These are phyloP conservation scores for Ophiostoma ulmi DNA, from an alignment of 2,329 filamentous ascomycete species.

Conservation along the genomic window DNA sequence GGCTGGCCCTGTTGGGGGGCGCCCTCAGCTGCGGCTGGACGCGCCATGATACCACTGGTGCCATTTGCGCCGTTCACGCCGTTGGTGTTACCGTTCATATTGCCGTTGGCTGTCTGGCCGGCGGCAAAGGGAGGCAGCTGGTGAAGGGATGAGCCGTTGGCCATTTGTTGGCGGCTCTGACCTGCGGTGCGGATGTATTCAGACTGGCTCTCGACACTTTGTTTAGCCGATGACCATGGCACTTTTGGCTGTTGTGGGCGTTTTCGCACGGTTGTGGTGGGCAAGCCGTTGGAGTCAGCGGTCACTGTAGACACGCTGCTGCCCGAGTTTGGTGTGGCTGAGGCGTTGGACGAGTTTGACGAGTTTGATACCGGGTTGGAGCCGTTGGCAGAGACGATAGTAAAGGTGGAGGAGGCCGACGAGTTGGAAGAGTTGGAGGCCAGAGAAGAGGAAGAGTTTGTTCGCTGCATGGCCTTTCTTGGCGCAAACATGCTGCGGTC, in stretches of 20 bases:
- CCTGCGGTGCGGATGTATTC: slow-evolving; percentile 44
- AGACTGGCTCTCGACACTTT: slow-evolving; percentile 41
- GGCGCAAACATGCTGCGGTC: slow-evolving; percentile 83
- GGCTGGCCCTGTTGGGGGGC: slow-evolving; percentile 57
- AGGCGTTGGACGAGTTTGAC: background rate
- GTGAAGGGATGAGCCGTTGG: slow-evolving; percentile 41
- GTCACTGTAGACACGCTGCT: slow-evolving; percentile 31
- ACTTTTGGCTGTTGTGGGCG: slow-evolving; percentile 45
- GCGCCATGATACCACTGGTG: slow-evolving; percentile 48
- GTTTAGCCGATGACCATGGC: slow-evolving; percentile 48
- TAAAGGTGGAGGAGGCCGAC: slow-evolving; percentile 58
- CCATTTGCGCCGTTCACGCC: slow-evolving; percentile 33
- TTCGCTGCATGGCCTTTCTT: slow-evolving; percentile 78
- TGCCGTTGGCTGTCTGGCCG: slow-evolving; percentile 33
- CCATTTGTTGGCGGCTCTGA: slow-evolving; percentile 36
- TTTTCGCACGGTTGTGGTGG: slow-evolving; percentile 48
- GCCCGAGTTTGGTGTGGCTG: background rate
- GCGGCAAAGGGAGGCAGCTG: slow-evolving; percentile 39
- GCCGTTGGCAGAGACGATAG: slow-evolving; percentile 54
- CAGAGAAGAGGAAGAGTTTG: slow-evolving; percentile 86
- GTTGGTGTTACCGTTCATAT: background rate
- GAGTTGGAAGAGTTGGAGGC: slow-evolving; percentile 59
- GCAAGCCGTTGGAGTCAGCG: slow-evolving; percentile 47
- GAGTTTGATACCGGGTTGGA: slow-evolving; percentile 35
- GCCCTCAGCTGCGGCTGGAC: slow-evolving; percentile 60